These are phyloP conservation scores for Fibroporia radiculosa DNA, from an alignment of 768 basidiomycete genomes.

Conservation along the genomic window DNA sequence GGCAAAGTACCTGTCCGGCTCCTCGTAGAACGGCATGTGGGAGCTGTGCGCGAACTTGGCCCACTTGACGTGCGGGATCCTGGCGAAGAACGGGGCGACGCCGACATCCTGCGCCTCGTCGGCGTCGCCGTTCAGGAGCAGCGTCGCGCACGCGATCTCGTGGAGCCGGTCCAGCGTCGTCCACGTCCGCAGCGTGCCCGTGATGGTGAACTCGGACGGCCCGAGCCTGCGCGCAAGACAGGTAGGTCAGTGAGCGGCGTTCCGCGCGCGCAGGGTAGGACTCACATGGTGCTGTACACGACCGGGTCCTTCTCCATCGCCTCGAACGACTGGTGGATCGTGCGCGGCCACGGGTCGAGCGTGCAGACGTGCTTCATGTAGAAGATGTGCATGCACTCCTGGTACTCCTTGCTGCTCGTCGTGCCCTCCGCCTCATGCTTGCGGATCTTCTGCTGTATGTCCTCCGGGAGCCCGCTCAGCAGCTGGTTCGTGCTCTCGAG, in stretches of 20 bases:
- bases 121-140: slow-evolving; percentile 29
- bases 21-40: slow-evolving; percentile 35
- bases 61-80: slow-evolving; percentile 33
- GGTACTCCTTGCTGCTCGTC: slow-evolving; percentile 35
- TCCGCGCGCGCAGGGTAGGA: neutral
- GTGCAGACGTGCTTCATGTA: slow-evolving; percentile 35
- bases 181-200: slow-evolving; percentile 39
- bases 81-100: slow-evolving; percentile 26
- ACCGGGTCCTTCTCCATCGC: slow-evolving; percentile 29
- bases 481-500: slow-evolving; percentile 21
- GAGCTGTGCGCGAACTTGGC: slow-evolving; percentile 33
- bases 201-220: slow-evolving; percentile 29
- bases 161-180: slow-evolving; percentile 33
- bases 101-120: slow-evolving; percentile 34
- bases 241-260: neutral
- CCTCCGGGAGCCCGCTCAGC: slow-evolving; percentile 29
- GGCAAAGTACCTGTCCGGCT: slow-evolving; percentile 28
- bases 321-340: slow-evolving; percentile 25
- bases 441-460: slow-evolving; percentile 16
- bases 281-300: slow-evolving; percentile 29
- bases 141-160: slow-evolving; percentile 26
- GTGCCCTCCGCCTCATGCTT: slow-evolving; percentile 35
- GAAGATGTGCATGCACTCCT: slow-evolving; percentile 32
- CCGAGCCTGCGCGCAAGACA: slow-evolving; percentile 14
- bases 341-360: slow-evolving; percentile 35